Evolutionary conservation across 495 filamentous ascomycete genomes (phyloP), one percentile per base, ranked within the genome.

Genomic region (Neurospora hispaniola): DNA sequence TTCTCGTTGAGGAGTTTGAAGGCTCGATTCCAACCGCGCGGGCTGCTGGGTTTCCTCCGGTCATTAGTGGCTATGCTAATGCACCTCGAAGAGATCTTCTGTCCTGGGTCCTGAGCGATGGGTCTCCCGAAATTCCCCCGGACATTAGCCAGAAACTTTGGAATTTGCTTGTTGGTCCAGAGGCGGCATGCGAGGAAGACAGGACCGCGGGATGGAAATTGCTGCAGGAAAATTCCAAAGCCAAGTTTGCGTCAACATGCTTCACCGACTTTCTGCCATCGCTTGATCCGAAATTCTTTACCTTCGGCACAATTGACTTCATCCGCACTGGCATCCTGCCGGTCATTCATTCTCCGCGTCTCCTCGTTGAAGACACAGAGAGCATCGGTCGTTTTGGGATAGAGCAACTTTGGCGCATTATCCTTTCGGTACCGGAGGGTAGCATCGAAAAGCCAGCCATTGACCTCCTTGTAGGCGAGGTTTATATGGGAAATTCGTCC

Each of bases 391-490:
- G 89, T 27, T 83, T 86, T 20, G 91, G 90, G 10, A 85, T 92
- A 69, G 92, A 96, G 70, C 86, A 93, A 54, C 84, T 98, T 69
- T 98, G 95, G 95, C 88, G 87, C 18, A 89, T 97, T 77, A 89
- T 95, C 20, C 78, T 97, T 69, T 89, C 86, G 23, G 90, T 92
- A 14, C 89, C 89, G 4, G 83, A 85, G n/a, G 86, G 87, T 62
- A 90, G 88, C 1, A 90, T 96, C 69, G 93, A 93, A 74, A 81
- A 85, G 6, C 81, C 86, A 62, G 90, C 92, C 4, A 94, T 91
- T 35, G 82, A 84, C 42, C 86, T 88, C 23, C 87, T 97, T 10
- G 93, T 94, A 39, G 76, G 77, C 42, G 85, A 89, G 40, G 84
- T 92, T n/a, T 97, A 94, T 75, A 79, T 97, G 16, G 89, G 86